These are phyloP conservation scores for Paracorniculantispora psalliotae DNA, from an alignment of 2,329 filamentous ascomycete genomes.

Conservation along the genomic window DNA sequence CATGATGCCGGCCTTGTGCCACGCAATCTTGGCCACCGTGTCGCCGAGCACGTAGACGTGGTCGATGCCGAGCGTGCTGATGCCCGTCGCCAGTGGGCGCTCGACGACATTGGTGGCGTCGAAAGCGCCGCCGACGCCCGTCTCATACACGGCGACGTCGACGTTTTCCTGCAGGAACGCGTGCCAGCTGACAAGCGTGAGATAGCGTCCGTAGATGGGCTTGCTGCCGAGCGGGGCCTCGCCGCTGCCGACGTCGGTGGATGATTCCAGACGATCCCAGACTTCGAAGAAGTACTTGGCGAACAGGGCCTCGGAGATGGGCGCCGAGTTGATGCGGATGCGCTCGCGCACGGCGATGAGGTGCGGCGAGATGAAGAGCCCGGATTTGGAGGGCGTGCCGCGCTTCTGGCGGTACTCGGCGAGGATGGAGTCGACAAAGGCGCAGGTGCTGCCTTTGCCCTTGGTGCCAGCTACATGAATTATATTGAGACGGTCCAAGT, in stretches of 20 bases:
- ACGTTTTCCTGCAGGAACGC: constrained; percentile 60
- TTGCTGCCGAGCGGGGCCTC: constrained; percentile 34
- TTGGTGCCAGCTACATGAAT: constrained; percentile 72
- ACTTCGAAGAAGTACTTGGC: constrained; percentile 64
- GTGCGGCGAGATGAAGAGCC: constrained; percentile 66
- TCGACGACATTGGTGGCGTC: constrained; percentile 65
- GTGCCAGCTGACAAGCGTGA: constrained; percentile 64
- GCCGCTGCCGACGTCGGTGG: background rate
- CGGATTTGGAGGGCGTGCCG: constrained; percentile 41
- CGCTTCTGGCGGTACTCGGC: constrained; percentile 39
- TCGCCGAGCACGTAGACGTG: constrained; percentile 59
- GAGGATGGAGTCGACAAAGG: constrained; percentile 61
- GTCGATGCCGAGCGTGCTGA: constrained; percentile 65
- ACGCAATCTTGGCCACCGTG: constrained; percentile 62
- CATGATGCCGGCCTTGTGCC: constrained; percentile 71
- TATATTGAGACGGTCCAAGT: constrained; percentile 58
- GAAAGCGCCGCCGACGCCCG: constrained; percentile 62
- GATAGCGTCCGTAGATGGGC: constrained; percentile 55
- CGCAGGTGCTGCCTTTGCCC: constrained; percentile 69
- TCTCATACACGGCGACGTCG: constrained; percentile 60
- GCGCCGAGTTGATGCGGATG: constrained; percentile 56
- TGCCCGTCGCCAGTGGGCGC: constrained; percentile 52
- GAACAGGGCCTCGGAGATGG: constrained; percentile 55
- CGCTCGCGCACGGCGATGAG: constrained; percentile 63
- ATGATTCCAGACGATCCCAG: constrained; percentile 51